Base-by-base conservation (phyloP, 176 grass and related monocot genomes). In the Miscanthus lutarioriparius region DNA sequence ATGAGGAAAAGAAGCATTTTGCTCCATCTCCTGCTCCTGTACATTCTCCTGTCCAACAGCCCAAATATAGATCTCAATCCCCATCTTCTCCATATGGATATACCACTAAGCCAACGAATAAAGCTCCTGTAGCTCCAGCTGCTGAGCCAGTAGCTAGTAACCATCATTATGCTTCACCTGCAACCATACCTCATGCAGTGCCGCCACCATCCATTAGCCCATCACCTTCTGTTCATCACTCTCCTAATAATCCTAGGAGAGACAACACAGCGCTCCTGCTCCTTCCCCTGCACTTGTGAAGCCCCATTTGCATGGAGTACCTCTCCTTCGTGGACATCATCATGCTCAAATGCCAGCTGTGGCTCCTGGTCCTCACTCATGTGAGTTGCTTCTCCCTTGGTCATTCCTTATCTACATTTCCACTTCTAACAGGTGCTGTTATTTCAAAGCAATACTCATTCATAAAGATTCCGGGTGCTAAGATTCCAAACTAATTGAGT, bases 21-120 rank as follows among this genome's bases (percentile, higher is more conserved):
- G n/a, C 67, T 62, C 88, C 86, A 54, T 89, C 79, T 75, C 90
- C 70, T 92, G 69, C 66, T 43, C 78, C 82, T 76, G 77, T 77
- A 81, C 87, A 86, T 81, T 51, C 44, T 74, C 69, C 62, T 84
- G 51, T 56, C 23, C 61, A 87, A 80, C 77, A 76, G 82, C 67
- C 61, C 68, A 83, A 63, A 40, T 89, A 89, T 85, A 80, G 48
- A 63, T 82, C 82, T 36, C 91, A 83, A 58, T 28, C 78, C 27
- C 85, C 85, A 33, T 91, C 64, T 82, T 74, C 40, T 88, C 72
- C 61, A 75, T 63, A 89, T 30, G 17, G 62, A 84, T 75, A 80
- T 63, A 48, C 61, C 37, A 75, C 80, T 16, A 85, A 80, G 38
- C 76, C 81, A 84, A 84, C 84, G 39, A 85, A 85, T 69, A 89